Conservation (phyloP, 192 early-diverging fungal genomes). For the Backusella luteola region DNA sequence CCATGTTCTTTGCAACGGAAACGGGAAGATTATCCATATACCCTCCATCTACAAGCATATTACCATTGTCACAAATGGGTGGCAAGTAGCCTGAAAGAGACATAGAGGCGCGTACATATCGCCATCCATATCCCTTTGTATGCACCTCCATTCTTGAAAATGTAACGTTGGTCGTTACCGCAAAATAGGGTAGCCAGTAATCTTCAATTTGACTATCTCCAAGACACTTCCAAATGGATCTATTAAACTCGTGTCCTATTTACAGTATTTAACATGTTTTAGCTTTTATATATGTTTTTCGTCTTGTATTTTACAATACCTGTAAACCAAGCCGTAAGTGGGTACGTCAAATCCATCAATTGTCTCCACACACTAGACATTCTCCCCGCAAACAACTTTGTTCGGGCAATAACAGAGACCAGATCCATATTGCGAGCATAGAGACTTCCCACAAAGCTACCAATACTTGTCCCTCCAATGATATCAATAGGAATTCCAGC, state of each 20-base stretch:
- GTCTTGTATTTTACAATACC: conserved; percentile 36
- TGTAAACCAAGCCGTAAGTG: conserved; percentile 87
- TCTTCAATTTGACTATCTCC: conserved; percentile 95
- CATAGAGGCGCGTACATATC: conserved; percentile 97
- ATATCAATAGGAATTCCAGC: conserved; percentile 97
- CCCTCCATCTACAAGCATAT: conserved; percentile 96
- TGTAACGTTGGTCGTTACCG: conserved; percentile 94
- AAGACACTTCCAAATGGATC: conserved; percentile 94
- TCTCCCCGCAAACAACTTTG: conserved; percentile 77
- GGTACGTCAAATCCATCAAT: conserved; percentile 92
- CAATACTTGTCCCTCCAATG: conserved; percentile 95
- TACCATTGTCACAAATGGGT: conserved; percentile 92
- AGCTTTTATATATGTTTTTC: not conserved
- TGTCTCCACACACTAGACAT: conserved; percentile 86
- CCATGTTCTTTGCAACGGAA: conserved; percentile 64
- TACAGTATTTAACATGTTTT: not conserved
- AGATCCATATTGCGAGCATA: conserved; percentile 88
- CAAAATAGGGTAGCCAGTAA: conserved; percentile 95
- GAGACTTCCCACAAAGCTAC: conserved; percentile 89
- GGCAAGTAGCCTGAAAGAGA: conserved; percentile 93
- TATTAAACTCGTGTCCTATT: conserved; percentile 89
- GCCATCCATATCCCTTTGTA: conserved; percentile 91
- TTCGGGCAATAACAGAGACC: conserved; percentile 82
- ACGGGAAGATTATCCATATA: conserved; percentile 98
- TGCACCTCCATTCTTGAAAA: conserved; percentile 92